Conservation (phyloP, 1,284 basidiomycete genomes). For the Ustilago sp. region DNA sequence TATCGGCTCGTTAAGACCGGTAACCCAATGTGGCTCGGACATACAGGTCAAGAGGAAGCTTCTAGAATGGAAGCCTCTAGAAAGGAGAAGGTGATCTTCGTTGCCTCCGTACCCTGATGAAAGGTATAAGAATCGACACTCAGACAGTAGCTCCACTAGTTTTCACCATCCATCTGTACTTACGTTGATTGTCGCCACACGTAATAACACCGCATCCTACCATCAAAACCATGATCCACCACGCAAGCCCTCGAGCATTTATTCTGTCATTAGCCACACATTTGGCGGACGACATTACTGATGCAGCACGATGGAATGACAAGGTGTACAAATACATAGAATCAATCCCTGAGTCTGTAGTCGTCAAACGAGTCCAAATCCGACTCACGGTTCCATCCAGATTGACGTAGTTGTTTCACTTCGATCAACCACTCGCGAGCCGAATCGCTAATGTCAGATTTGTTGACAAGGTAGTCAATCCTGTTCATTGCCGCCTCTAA, state of each 20-base stretch:
- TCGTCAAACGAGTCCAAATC: conserved; percentile 12
- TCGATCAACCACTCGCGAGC: conserved; percentile 40
- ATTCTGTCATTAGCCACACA: neutral
- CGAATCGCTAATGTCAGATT: conserved; percentile 19
- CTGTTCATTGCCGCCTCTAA: conserved; percentile 28
- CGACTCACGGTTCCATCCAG: conserved; percentile 23
- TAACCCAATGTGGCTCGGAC: no score
- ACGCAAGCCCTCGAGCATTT: neutral
- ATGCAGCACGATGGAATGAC: neutral
- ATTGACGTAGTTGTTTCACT: conserved; percentile 23
- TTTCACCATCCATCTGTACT: no score
- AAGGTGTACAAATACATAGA: neutral
- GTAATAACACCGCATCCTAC: no score
- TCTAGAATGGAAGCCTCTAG: no score
- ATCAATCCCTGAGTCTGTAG: conserved; percentile 15
- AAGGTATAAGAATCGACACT: no score
- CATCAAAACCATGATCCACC: no score
- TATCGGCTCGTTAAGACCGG: no score
- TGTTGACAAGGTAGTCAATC: conserved; percentile 18
- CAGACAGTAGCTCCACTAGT: no score
- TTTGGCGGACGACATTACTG: neutral
- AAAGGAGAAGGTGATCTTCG: no score
- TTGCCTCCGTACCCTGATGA: no score
- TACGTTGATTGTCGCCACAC: no score
- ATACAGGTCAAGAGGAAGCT: no score